Base-by-base conservation (phyloP, 1,284 basidiomycete genomes). In the Ceratobasidium papillatum region DNA sequence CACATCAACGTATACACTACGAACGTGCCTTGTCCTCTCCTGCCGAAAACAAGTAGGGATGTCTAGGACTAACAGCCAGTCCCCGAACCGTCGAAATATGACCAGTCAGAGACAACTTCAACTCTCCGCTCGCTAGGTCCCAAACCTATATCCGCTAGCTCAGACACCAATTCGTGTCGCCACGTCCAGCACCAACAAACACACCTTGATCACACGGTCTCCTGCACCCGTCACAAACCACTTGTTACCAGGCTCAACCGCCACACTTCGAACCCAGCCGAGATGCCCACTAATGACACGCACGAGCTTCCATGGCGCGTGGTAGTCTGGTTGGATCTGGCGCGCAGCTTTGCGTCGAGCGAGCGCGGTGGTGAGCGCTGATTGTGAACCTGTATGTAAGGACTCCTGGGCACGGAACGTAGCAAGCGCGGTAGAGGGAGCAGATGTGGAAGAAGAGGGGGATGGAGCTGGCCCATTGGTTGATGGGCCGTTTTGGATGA, bases 171-270 rank as follows among this genome's bases (percentile, higher is more conserved):
- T 5, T n/a, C 30, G 34, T 17, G 30, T 25, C 41, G 25, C 45
- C 12, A 32, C 19, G 22, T 27, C 14, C 62, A 34, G 3, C 30
- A 45, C 47, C 47, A 30, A 4, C 22, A 52, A n/a, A 1, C 9
- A 45, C 68, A 83, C 83, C 81, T 99, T 99, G 83, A 99, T 94
- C 61, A 99, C 96, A 41, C 97, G 90, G 83, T 99, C 97, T 7
- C 98, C 98, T 0, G 97, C 97, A 75, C 97, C 97, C 0, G 96
- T 97, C 0, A 94, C 97, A 78, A 99, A 99, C 97, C 97, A 99
- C 82, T 97, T 87, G 85, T 99, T 99, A 34, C 95, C 95, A 19
- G 97, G 97, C 82, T 99, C 97, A 54, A 99, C 95, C 0, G 97
- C 95, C 19, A 94, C 91, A 78, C 92, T 93, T 74, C 97, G 89